Evolutionary conservation across 2,329 filamentous ascomycete species (phyloP).

Genomic region (Zasmidium citrigriseum): DNA sequence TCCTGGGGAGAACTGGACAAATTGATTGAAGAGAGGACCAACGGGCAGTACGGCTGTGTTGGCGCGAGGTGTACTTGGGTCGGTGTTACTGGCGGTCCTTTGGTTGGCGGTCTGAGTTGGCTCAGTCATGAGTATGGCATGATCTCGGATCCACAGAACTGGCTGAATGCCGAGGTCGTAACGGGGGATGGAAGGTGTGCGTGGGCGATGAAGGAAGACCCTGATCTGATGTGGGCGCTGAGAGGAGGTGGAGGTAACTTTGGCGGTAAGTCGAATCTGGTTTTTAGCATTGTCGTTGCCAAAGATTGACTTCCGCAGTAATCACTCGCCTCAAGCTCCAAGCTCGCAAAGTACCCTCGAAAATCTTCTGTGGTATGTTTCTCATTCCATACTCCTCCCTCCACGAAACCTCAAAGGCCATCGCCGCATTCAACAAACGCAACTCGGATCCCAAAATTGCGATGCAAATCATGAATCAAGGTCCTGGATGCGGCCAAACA

Average conservation of each 20-base stretch:
- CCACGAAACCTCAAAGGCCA: slow-evolving; percentile 21
- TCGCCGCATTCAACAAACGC: slow-evolving; percentile 26
- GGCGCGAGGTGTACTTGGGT: slow-evolving; percentile 41
- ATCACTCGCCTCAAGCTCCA: slow-evolving; percentile 32
- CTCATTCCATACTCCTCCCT: slow-evolving; percentile 25
- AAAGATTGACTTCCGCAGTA: slow-evolving; percentile 13
- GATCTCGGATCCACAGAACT: slow-evolving; percentile 42
- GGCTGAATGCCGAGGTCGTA: slow-evolving; percentile 43
- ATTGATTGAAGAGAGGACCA: slow-evolving; percentile 37
- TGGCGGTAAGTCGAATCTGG: slow-evolving; percentile 20
- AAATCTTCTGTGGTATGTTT: slow-evolving; percentile 28
- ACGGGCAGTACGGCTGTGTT: slow-evolving; percentile 40
- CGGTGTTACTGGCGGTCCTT: slow-evolving; percentile 41
- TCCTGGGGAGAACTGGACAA: slow-evolving; percentile 41
- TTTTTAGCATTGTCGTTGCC: background rate
- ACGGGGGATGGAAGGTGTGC: slow-evolving; percentile 38
- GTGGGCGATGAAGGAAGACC: slow-evolving; percentile 40
- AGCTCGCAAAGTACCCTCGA: slow-evolving; percentile 30
- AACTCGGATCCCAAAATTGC: slow-evolving; percentile 32
- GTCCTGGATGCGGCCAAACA: slow-evolving; percentile 25
- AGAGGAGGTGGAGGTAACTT: slow-evolving; percentile 43
- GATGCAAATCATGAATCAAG: slow-evolving; percentile 32
- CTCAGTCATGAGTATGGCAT: slow-evolving; percentile 41
- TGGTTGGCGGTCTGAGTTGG: slow-evolving; percentile 43
- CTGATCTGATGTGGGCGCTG: slow-evolving; percentile 45